Evolutionary conservation across 306 rosid species (phyloP), one percentile per base, ranked within the genome.

Genomic region (Lotus japonicus): DNA sequence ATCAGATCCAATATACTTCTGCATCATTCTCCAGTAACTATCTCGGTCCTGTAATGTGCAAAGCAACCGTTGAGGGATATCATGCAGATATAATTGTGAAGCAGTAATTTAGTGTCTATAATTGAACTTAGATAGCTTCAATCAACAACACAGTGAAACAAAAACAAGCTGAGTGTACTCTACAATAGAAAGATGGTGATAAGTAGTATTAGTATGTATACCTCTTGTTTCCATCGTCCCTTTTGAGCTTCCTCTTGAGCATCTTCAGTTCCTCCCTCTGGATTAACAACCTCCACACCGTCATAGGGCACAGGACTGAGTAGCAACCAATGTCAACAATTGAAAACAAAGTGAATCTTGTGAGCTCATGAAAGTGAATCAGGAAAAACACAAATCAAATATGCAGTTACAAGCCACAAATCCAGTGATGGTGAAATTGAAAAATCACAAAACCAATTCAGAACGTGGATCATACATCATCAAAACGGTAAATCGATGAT

Each of bases 151-250:
- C n/a, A 52, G 48, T 12, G 54, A 17, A 31, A 43, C 55, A 26
- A n/a, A n/a, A n/a, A n/a, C n/a, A n/a, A n/a, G n/a, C n/a, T n/a
- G n/a, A n/a, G n/a, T n/a, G 48, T 8, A 35, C 12, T 66, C 44
- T 15, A 36, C 41, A 58, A 38, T 15, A 36, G 35, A 58, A 39
- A 51, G 65, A 52, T 43, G 48, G 9, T 13, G 38, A 33, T 41
- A 42, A 69, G 51, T 55, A 11, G 56, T 35, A n/a, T n/a, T n/a
- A n/a, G n/a, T n/a, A n/a, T n/a, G n/a, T n/a, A 58, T 74, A 94
- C 99, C 96, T 94, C 99, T 48, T 94, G 72, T 58, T 84, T 85
- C 99, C 99, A 94, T 75, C 99, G 76, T 80, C 99, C 99, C 83
- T 73, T 89, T 2, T 78, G 77, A 36, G 99, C 96, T 85, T 94